Conservation (phyloP, 805 yeast species). For the Candida sithepensis region DNA sequence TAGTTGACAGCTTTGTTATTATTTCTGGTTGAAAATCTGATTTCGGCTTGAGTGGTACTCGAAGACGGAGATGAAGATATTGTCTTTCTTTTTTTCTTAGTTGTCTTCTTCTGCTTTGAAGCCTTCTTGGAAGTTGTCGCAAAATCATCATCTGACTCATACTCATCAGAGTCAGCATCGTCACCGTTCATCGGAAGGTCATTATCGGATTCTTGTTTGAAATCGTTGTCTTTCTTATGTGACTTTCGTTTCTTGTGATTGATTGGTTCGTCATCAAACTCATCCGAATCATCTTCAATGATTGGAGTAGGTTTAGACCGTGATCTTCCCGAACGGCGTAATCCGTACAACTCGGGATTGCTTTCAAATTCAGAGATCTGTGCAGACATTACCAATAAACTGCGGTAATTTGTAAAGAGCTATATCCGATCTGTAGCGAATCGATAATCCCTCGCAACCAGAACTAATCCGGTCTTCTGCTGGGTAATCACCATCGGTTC, state of each 20-base stretch:
- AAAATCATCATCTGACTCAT: conserved; percentile 28
- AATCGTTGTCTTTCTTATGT: conserved; percentile 20
- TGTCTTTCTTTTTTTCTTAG: conserved; percentile 3
- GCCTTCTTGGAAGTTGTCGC: conserved; percentile 13
- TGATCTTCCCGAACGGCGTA: conserved; percentile 71
- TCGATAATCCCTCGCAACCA: background rate
- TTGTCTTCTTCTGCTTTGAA: conserved; percentile 19
- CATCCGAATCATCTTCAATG: conserved; percentile 30
- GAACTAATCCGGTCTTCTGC: background rate
- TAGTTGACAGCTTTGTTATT: conserved; percentile 65
- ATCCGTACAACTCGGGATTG: conserved; percentile 81
- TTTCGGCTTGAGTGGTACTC: conserved; percentile 38
- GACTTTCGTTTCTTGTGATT: conserved; percentile 13
- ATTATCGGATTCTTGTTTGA: conserved; percentile 21
- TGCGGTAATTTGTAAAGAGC: background rate
- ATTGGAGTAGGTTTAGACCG: conserved; percentile 35
- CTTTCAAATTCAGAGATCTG: conserved; percentile 46
- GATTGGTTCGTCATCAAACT: conserved; percentile 5
- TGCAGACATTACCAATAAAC: conserved; percentile 13
- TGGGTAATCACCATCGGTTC: background rate
- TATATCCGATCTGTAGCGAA: background rate
- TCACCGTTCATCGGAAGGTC: conserved; percentile 8
- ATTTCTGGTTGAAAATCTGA: conserved; percentile 78
- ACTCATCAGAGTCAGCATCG: conserved; percentile 11
- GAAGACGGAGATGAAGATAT: background rate